Percentiles rank a stretch among this genome's conserved stretches.
phyloP scores from a whole-genome alignment of 495 filamentous ascomycete genomes.

The Xeromyces bisporus region DNA sequence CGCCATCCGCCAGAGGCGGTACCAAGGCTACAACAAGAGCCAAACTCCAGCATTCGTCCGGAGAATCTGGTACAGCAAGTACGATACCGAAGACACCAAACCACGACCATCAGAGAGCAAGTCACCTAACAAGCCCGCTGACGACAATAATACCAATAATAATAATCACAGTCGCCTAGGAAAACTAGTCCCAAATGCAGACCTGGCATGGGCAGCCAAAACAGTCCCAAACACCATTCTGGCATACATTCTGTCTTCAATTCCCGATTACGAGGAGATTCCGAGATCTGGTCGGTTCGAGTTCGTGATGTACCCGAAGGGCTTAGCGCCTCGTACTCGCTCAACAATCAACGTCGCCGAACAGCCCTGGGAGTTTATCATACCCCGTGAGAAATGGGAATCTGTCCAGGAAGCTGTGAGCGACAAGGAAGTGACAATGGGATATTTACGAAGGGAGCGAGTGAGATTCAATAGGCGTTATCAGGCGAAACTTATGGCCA shows the following conservation, averaged over 20 bases:
- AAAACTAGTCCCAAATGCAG: background rate
- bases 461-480: background rate
- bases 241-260: too few species aligned
- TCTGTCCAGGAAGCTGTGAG: background rate
- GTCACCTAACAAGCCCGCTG: too few species aligned
- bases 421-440: conserved; percentile 1
- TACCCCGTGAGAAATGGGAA: conserved; percentile 1
- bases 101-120: too few species aligned
- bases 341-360: conserved; percentile 1
- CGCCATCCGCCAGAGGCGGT: too few species aligned
- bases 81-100: background rate
- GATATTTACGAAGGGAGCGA: conserved; percentile 1
- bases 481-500: too few species aligned
- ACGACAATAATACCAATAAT: background rate
- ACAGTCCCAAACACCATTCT: too few species aligned
- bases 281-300: background rate
- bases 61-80: background rate
- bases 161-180: background rate
- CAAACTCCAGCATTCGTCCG: background rate
- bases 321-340: conserved; percentile 3
- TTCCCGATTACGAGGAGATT: background rate
- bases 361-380: conserved; percentile 2
- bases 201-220: background rate
- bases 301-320: conserved; percentile 3
- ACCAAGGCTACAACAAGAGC: background rate